Conservation (phyloP, 1,284 basidiomycete species). For the Schizophyllum commune region DNA sequence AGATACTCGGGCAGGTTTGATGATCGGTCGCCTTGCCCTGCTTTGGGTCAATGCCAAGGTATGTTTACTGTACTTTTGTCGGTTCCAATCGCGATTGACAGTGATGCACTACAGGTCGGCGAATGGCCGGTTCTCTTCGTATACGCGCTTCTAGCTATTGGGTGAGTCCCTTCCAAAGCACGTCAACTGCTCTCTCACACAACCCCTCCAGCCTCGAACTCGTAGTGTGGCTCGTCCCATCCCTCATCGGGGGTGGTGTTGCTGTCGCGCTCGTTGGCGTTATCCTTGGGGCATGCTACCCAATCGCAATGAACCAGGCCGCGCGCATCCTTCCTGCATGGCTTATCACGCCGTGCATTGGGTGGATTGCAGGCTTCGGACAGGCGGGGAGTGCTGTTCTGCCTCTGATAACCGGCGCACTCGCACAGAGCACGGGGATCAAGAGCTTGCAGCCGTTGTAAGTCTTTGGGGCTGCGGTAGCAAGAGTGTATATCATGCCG, state of each 20-base stretch:
- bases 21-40: conserved; percentile 30
- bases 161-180: background rate
- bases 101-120: conserved; percentile 4
- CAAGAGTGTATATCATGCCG: background rate
- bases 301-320: conserved; percentile 13
- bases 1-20: conserved; percentile 23
- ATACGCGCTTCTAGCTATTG: conserved; percentile 10
- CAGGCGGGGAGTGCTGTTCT: conserved; percentile 45
- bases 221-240: conserved; percentile 9
- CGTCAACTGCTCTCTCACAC: conserved; percentile 2
- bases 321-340: conserved; percentile 10
- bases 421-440: conserved; percentile 43
- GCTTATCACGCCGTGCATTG: conserved; percentile 27
- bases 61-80: background rate
- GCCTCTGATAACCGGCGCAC: conserved; percentile 49
- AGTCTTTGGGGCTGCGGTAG: conserved; percentile 16
- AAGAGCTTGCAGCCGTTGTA: conserved; percentile 47
- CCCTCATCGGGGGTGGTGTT: conserved; percentile 8
- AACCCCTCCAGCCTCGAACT: conserved; percentile 3
- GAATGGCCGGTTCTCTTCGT: conserved; percentile 9
- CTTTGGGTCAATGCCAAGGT: conserved; percentile 12
- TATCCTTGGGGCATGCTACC: conserved; percentile 12
- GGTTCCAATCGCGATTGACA: too few species aligned
- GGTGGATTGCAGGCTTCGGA: conserved; percentile 48
- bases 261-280: conserved; percentile 12